These are phyloP conservation scores for Diaporthe sp. DNA, from an alignment of 2,329 filamentous ascomycete genomes.

Conservation along the genomic window DNA sequence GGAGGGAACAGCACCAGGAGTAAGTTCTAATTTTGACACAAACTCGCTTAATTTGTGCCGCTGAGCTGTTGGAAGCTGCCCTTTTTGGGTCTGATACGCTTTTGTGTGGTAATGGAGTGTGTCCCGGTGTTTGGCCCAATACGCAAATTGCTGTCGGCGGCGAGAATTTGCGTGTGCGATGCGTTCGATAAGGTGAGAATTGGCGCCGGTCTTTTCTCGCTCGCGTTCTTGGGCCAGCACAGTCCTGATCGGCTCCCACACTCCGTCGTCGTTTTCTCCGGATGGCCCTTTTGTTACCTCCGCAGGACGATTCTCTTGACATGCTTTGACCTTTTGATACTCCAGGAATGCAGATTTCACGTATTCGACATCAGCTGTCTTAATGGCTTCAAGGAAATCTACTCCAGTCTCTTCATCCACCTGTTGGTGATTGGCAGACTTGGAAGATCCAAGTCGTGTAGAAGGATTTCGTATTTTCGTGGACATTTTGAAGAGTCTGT, in stretches of 20 bases:
- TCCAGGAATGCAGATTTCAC: slow-evolving; percentile 18
- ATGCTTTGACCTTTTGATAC: background rate
- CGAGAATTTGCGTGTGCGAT: slow-evolving; percentile 14
- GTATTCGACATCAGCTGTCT: slow-evolving; percentile 12
- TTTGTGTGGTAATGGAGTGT: slow-evolving; percentile 14
- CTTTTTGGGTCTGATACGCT: background rate
- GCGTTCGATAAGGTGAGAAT: slow-evolving; percentile 14
- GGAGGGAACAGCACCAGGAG: background rate
- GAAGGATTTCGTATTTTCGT: slow-evolving; percentile 29
- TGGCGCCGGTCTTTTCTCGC: background rate
- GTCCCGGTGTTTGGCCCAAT: slow-evolving; percentile 17
- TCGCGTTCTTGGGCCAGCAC: background rate
- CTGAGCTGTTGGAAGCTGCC: background rate
- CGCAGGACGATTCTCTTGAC: background rate
- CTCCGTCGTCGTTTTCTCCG: background rate
- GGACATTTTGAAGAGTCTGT: slow-evolving; percentile 29
- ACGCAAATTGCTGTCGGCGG: slow-evolving; percentile 26
- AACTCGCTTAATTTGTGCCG: background rate
- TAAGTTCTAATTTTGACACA: background rate
- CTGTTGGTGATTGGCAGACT: background rate
- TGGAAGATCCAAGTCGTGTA: slow-evolving; percentile 26
- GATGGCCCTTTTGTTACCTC: background rate
- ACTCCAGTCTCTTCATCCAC: slow-evolving; percentile 21
- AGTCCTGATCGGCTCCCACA: slow-evolving; percentile 25
- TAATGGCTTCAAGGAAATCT: slow-evolving; percentile 21